Conservation (phyloP, 2,329 filamentous ascomycete species). For the Mollisia scopiformis region DNA sequence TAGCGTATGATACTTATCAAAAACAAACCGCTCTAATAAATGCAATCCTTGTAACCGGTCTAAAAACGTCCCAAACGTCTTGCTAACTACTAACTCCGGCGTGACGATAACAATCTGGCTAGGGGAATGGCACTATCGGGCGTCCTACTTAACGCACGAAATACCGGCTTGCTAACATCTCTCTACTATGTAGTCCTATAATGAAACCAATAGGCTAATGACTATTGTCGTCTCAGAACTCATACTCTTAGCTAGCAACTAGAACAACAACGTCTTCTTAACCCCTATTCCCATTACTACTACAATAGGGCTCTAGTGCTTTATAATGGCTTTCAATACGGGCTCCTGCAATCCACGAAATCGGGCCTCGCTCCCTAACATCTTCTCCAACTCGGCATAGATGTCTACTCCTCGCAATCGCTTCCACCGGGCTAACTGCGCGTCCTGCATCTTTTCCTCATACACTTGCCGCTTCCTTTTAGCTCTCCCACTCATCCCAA, state of each 20-base stretch:
- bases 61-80: too few relatives aligned
- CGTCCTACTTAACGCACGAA: too few relatives aligned
- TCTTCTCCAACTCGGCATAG: constrained; percentile 9
- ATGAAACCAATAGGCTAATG: constrained; percentile 11
- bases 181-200: constrained; percentile 5
- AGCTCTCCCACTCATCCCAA: constrained; percentile 7
- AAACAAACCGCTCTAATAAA: constrained; percentile 8
- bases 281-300: constrained; percentile 10
- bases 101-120: background rate
- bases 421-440: constrained; percentile 11
- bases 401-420: constrained; percentile 9
- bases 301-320: constrained; percentile 12
- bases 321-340: constrained; percentile 15
- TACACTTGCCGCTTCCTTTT: constrained; percentile 15
- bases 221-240: constrained; percentile 1
- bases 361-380: constrained; percentile 5
- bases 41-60: constrained; percentile 4
- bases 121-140: background rate
- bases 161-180: constrained; percentile 4
- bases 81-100: background rate
- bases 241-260: too few relatives aligned
- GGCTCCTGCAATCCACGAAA: constrained; percentile 15
- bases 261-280: constrained; percentile 8
- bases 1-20: constrained; percentile 1
- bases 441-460: constrained; percentile 11